Evolutionary conservation across 441 rosid genomes (phyloP), one percentile per base, ranked within the genome.

Genomic region (Jatropha podagrica): DNA sequence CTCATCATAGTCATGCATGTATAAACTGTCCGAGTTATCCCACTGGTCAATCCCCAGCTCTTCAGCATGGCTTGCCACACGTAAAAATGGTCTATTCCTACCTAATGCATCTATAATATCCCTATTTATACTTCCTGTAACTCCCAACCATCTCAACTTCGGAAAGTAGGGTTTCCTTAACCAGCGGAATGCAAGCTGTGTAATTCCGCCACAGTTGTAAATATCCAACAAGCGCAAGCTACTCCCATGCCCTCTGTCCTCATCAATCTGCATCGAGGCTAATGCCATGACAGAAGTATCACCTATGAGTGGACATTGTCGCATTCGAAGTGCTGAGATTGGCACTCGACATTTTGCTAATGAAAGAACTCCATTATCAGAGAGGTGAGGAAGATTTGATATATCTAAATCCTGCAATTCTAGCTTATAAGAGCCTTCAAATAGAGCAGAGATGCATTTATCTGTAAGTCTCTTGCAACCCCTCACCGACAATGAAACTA

Each of bases 401-500:
- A 95, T 78, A 89, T 91, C 99, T 67, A 95, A 83, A 58, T 91
- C 97, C 65, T 85, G 89, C 80, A 95, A 73, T 48, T 77, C 84
- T 58, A 90, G 78, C 65, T 84, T 92, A 52, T 88, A 88, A 65
- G 91, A 77, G 75, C 92, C 94, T 71, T 90, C 91, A 20, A 92
- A 89, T 20, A 95, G 82, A 59, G 77, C 81, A 67, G 85, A 60
- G 80, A 95, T 85, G 84, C 87, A 89, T 72, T 83, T 89, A 71
- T 92, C 99, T 32, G 99, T 91, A 51, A 95, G 88, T 42, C 89
- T 92, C 83, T 84, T 90, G 88, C 99, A 95, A 5, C 97, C 94
- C 84, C 97, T 89, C 23, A 95, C 84, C 26, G 99, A 95, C 73
- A 95, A 76, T 8, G 94, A 83, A 48, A 86, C 79, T 41, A 95